Evolutionary conservation across 371 early-diverging fungal genomes (phyloP).

Genomic region (Mortierella sp.): DNA sequence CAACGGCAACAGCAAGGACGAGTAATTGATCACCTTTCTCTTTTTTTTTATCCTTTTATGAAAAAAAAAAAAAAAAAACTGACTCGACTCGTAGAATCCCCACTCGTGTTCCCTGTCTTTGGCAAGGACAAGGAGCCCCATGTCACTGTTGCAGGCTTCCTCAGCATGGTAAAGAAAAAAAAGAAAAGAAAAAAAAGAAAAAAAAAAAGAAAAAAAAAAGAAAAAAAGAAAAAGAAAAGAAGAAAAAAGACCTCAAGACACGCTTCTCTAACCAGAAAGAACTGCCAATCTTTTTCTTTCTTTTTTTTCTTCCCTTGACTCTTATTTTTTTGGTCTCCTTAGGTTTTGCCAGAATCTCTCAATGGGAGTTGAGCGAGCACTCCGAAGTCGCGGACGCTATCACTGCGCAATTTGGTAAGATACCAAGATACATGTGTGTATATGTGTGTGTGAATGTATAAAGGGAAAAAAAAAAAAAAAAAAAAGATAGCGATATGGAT

Average conservation of each 20-base stretch:
- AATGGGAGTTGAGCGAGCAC: conserved; percentile 73
- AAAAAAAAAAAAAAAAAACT: too few species aligned
- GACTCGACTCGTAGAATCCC: conserved; percentile 55
- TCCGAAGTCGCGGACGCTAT: conserved; percentile 62
- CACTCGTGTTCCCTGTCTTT: conserved; percentile 87
- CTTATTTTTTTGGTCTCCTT: conserved; percentile 49
- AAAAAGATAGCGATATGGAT: too few species aligned
- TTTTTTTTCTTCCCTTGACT: conserved; percentile 8
- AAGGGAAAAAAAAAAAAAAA: too few species aligned
- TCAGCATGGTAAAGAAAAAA: conserved; percentile 62
- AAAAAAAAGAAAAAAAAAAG: conserved; percentile 8
- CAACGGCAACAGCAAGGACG: too few species aligned
- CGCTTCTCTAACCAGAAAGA: too few species aligned
- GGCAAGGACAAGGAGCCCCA: conserved; percentile 62
- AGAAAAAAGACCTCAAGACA: too few species aligned
- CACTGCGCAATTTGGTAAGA: conserved; percentile 73
- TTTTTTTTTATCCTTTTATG: background rate
- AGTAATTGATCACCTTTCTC: too few species aligned
- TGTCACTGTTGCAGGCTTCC: conserved; percentile 62
- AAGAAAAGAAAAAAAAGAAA: too few species aligned
- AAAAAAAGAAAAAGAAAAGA: background rate
- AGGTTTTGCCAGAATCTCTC: conserved; percentile 88
- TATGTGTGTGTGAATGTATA: too few species aligned
- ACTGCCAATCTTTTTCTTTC: too few species aligned
- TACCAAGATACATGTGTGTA: background rate